A percentile compares a stretch with the other conserved stretches of the same genome.
These are phyloP conservation scores for Cerioporus squamosus DNA, from an alignment of 1,284 basidiomycete genomes.

Conservation along the genomic window DNA sequence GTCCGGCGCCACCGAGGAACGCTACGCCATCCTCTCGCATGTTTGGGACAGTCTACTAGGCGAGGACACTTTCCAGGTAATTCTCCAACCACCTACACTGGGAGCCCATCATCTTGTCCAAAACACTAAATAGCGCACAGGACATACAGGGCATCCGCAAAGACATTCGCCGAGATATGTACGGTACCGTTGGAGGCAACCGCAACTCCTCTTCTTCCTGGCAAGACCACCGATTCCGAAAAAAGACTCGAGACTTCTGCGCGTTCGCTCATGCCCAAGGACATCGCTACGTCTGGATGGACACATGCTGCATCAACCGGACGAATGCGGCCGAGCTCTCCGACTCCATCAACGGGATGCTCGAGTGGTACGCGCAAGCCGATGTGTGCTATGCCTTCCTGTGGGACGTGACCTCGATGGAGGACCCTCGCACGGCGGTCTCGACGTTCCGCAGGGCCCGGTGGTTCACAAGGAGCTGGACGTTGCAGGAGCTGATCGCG, in stretches of 20 bases:
- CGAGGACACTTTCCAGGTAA: background rate
- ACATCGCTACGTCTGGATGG: background rate
- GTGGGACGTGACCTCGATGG: background rate
- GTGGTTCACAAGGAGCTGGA: conserved; percentile 8
- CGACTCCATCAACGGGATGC: conserved; percentile 1
- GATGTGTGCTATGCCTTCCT: conserved; percentile 1
- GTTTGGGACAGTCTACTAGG: background rate
- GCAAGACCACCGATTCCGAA: background rate
- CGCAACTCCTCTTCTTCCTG: background rate
- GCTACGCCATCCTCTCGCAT: conserved; percentile 9
- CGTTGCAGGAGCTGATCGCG: conserved; percentile 5
- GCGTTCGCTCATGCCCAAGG: background rate
- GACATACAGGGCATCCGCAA: background rate
- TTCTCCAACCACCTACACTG: too few species aligned
- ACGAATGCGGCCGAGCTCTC: background rate
- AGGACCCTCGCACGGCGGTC: background rate
- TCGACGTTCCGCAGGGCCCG: conserved; percentile 1
- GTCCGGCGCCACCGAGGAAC: background rate
- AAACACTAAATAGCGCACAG: background rate
- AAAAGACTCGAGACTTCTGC: background rate
- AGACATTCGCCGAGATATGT: background rate
- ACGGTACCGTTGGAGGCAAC: background rate
- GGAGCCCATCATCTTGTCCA: too few species aligned
- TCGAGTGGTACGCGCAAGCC: background rate
- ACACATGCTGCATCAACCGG: conserved; percentile 5